Percentiles rank a stretch among this genome's conserved stretches.
Conservation (phyloP, 83 land plant genomes). For the Diphasiastrum complanatum region DNA sequence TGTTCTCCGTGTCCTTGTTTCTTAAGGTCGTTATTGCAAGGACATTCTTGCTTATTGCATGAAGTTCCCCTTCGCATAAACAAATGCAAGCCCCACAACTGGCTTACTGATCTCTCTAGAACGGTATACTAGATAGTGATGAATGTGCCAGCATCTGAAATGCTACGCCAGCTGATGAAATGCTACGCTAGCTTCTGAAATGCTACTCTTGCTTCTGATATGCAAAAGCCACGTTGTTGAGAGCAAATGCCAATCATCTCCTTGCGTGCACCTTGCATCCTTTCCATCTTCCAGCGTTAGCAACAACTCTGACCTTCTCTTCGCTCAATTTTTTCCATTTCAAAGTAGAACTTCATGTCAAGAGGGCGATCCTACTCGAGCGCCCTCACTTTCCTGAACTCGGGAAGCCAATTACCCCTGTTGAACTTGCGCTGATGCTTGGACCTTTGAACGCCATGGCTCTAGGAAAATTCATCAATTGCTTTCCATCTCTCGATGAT, state of each 20-base stretch:
- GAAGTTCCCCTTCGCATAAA: too few species aligned
- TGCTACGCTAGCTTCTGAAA: too few species aligned
- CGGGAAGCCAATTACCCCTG: background rate
- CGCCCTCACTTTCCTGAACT: background rate
- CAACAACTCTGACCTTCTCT: background rate
- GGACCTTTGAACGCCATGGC: background rate
- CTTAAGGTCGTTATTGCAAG: too few species aligned
- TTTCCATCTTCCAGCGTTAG: slow-evolving; percentile 1
- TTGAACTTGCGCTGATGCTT: background rate
- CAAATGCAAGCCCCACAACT: too few species aligned
- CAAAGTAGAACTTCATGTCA: slow-evolving; percentile 3
- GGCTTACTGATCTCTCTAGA: too few species aligned
- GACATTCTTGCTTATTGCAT: too few species aligned
- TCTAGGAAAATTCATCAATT: background rate
- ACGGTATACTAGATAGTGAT: too few species aligned
- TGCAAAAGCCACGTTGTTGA: slow-evolving; percentile 12
- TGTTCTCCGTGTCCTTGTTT: too few species aligned
- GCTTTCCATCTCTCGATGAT: slow-evolving; percentile 3
- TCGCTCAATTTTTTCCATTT: slow-evolving; percentile 11
- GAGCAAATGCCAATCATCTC: slow-evolving; percentile 2
- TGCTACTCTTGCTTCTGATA: background rate
- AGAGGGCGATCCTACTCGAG: background rate
- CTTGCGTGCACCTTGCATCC: slow-evolving; percentile 8
- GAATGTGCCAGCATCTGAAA: too few species aligned
- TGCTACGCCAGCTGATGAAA: too few species aligned